Conservation (phyloP, 2,329 filamentous ascomycete genomes). For the Trichoderma citrinoviride region DNA sequence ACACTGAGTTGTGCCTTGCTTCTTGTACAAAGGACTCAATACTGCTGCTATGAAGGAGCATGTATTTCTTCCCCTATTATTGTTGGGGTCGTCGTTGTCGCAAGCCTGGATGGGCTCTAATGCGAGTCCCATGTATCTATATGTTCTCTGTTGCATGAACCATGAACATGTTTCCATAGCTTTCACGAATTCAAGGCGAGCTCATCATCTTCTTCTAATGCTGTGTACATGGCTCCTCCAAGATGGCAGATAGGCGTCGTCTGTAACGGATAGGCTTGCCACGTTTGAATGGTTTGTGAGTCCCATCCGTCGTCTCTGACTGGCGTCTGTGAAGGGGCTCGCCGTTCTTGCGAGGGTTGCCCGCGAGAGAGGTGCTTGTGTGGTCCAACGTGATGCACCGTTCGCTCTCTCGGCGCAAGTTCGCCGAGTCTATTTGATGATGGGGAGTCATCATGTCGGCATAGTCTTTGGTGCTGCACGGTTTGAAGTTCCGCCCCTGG, state of each 20-base stretch:
- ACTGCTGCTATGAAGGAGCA: no score
- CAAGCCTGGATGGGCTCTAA: no score
- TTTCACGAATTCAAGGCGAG: background rate
- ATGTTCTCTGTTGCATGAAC: background rate
- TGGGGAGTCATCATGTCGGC: constrained; percentile 17
- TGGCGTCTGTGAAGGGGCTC: constrained; percentile 11
- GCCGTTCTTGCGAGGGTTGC: constrained; percentile 24
- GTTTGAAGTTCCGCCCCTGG: constrained; percentile 30
- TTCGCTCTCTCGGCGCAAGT: constrained; percentile 27
- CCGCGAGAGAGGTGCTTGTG: constrained; percentile 23
- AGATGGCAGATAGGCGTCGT: background rate
- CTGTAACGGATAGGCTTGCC: no score
- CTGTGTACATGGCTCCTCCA: background rate
- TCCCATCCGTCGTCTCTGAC: background rate
- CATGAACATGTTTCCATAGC: background rate
- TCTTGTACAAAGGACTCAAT: no score
- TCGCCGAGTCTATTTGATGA: constrained; percentile 25
- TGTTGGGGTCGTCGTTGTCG: background rate
- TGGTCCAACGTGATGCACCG: constrained; percentile 27
- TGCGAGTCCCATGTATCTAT: background rate
- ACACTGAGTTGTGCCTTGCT: background rate
- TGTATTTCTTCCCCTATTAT: background rate
- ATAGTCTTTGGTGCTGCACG: constrained; percentile 26
- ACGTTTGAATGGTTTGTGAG: background rate
- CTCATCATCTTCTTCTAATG: background rate